Percentiles rank a stretch among this genome's conserved stretches.
Conservation (phyloP, 1,284 basidiomycete species). For the Baeospora myosura region DNA sequence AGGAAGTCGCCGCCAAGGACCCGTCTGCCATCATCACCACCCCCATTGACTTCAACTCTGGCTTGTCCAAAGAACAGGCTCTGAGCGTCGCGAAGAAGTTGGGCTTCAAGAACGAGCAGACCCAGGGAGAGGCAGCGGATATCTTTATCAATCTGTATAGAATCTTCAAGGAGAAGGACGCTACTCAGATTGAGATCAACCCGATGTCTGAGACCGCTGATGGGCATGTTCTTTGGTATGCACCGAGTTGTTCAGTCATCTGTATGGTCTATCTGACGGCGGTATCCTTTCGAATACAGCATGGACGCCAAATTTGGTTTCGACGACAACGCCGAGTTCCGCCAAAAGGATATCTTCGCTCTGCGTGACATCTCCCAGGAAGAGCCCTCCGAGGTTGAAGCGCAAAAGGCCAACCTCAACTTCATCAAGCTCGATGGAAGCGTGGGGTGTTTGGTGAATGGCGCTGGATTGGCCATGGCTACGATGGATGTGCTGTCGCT, state of each 20-base stretch:
- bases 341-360: slow-evolving; percentile 86
- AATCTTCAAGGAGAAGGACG: slow-evolving; percentile 98
- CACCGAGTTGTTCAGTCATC: slow-evolving; percentile 10
- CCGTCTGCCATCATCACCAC: slow-evolving; percentile 95
- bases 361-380: slow-evolving; percentile 94
- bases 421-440: slow-evolving; percentile 99
- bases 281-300: slow-evolving; percentile 34
- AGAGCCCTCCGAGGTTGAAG: slow-evolving; percentile 93
- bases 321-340: slow-evolving; percentile 98
- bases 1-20: slow-evolving; percentile 98
- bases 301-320: slow-evolving; percentile 99
- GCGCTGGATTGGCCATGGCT: slow-evolving; percentile 98
- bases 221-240: slow-evolving; percentile 88
- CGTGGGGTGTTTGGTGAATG: slow-evolving; percentile 97
- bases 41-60: slow-evolving; percentile 83
- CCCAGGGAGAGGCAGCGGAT: slow-evolving; percentile 81
- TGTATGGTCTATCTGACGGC: slow-evolving; percentile 6
- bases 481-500: slow-evolving; percentile 98
- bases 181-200: slow-evolving; percentile 99
- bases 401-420: slow-evolving; percentile 92
- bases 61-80: slow-evolving; percentile 71
- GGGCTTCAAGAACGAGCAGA: slow-evolving; percentile 73
- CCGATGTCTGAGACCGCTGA: slow-evolving; percentile 94
- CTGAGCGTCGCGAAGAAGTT: slow-evolving; percentile 82
- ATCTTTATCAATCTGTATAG: slow-evolving; percentile 94